Conservation (phyloP, 169 alveolate genomes). For the Plasmodium gonderi region DNA sequence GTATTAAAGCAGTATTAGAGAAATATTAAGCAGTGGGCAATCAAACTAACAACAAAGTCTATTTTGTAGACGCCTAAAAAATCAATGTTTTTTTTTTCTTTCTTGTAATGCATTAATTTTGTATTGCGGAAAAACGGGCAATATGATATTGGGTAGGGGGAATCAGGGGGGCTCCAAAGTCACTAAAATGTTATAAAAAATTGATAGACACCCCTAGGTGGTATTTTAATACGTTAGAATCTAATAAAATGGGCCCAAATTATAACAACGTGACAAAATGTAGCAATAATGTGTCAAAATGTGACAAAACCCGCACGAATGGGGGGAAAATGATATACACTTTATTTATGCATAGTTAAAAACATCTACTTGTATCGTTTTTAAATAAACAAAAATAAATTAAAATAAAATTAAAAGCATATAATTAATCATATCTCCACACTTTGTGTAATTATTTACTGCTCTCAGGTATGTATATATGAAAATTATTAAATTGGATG, state of each 20-base stretch:
- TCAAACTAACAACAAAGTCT: neutral
- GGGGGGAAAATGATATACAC: neutral
- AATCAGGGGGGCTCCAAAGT: neutral
- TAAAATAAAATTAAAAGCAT: neutral
- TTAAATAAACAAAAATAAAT: neutral
- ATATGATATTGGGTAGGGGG: slow-evolving; percentile 2
- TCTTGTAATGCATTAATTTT: neutral
- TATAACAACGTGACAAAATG: neutral
- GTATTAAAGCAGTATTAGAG: neutral
- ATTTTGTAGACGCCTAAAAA: neutral
- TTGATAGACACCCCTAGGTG: neutral
- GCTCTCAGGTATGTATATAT: neutral
- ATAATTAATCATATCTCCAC: neutral
- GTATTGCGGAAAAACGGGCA: neutral
- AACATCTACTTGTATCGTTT: neutral
- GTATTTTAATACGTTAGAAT: neutral
- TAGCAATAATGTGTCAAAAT: neutral
- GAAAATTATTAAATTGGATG: neutral
- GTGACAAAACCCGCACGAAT: neutral
- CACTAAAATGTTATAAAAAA: neutral
- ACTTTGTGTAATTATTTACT: neutral
- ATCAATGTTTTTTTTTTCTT: neutral
- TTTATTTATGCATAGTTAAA: neutral
- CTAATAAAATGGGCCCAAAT: neutral
- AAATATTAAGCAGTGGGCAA: neutral